Base-by-base conservation (phyloP, 1,284 basidiomycete species). In the Athelia sp. region DNA sequence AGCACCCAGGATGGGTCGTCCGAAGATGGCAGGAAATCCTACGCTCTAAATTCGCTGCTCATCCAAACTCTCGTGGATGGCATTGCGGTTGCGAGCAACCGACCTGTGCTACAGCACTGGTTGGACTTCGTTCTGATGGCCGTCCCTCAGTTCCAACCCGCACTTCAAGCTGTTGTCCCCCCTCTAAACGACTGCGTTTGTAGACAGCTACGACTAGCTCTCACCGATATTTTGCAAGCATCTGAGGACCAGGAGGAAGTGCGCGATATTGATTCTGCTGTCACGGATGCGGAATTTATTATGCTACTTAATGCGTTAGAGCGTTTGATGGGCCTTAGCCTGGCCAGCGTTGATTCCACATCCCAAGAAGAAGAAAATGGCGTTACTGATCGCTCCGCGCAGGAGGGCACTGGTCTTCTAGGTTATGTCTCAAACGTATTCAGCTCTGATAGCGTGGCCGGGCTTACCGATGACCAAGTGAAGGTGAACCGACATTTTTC, bases 61-160 rank as follows among this genome's bases (percentile, higher is more conserved):
- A 76, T 90, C 0, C 85, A 86, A 55, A 83, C 87, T 1, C 71
- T 98, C 18, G 74, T 89, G 15, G 89, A 93, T 59, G 96, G 91
- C 1, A 82, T 98, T 38, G 73, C 84, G 3, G 66, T 73, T 3
- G 70, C 76, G 4, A 70, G 76, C 19, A 96, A 95, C 65, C 81
- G 85, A 18, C 77, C 90, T 1, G 77, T 95, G 19, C 68, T 97
- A 13, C 93, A 96, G 61, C 91, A 97, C 62, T 99, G 96, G 96
- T 77, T 98, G 19, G 96, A 98, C 65, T 98, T 99, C 63, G 77
- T 98, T 50, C 78, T 98, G 48, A 92, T 92, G 85, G 90, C 91
- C 0, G 72, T 95, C 8, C 85, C 91, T 0, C 85, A 90, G 56
- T 90, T 92, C 59, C 87, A 90, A 52, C 81, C 83, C 40, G 72